Percentiles rank a stretch among this genome's conserved stretches.
Evolutionary conservation across 2,329 filamentous ascomycete genomes (phyloP).

Genomic region (Colletotrichum karsti): DNA sequence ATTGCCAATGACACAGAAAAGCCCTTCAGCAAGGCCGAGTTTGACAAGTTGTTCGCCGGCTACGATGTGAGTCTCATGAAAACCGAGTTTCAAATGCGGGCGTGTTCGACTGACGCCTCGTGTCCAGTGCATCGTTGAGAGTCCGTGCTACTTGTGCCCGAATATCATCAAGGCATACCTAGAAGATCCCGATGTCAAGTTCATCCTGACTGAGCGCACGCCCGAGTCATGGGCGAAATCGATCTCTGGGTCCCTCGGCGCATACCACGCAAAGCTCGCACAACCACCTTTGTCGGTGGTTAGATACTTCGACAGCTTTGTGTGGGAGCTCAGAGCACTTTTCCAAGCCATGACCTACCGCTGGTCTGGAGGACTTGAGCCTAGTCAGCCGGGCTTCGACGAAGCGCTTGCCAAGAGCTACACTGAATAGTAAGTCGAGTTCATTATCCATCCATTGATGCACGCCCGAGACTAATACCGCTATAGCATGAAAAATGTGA

Average conservation of each 20-base stretch:
- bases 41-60: constrained; percentile 49
- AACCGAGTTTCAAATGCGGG: too few species aligned
- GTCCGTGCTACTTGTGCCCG: constrained; percentile 38
- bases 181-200: constrained; percentile 42
- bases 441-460: too few species aligned
- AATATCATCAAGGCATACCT: constrained; percentile 36
- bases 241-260: constrained; percentile 35
- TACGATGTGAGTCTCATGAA: constrained; percentile 37
- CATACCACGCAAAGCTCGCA: constrained; percentile 20
- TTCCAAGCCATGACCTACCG: constrained; percentile 18
- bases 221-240: constrained; percentile 44
- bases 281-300: constrained; percentile 22
- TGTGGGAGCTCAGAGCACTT: constrained; percentile 18
- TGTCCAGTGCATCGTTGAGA: constrained; percentile 11
- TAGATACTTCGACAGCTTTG: constrained; percentile 20
- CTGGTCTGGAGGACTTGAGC: constrained; percentile 22
- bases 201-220: constrained; percentile 44
- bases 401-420: constrained; percentile 19
- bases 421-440: constrained; percentile 6
- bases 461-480: constrained; percentile 1
- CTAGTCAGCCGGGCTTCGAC: not conserved
- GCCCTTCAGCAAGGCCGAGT: constrained; percentile 44
- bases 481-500: constrained; percentile 32
- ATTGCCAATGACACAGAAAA: constrained; percentile 33
- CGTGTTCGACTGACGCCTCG: not conserved